phyloP scores from a whole-genome alignment of 2,329 filamentous ascomycete species.

The Fulvia fulva region DNA sequence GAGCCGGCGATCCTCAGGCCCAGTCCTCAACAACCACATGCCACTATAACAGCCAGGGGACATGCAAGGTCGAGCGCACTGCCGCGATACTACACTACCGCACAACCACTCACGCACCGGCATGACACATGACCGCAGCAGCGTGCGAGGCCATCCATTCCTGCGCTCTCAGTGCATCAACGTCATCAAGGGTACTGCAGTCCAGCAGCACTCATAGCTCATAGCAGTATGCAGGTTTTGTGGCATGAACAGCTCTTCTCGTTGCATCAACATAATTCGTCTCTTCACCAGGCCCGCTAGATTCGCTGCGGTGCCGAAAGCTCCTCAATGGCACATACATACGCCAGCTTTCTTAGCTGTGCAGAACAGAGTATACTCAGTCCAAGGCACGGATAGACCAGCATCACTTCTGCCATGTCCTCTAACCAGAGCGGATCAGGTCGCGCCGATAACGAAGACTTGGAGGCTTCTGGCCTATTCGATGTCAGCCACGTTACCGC shows the following conservation, averaged over 20 bases:
- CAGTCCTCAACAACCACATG: too few relatives aligned
- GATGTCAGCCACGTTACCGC: slow-evolving; percentile 45
- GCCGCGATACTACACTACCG: too few relatives aligned
- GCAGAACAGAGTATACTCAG: not conserved
- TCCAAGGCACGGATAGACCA: not conserved
- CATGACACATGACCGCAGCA: not conserved
- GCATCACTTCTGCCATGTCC: not conserved
- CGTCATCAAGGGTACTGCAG: not conserved
- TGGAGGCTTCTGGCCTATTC: slow-evolving; percentile 43
- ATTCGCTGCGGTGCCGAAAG: not conserved
- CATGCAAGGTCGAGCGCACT: too few relatives aligned
- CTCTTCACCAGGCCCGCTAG: not conserved
- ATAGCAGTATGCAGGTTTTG: not conserved
- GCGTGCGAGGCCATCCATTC: not conserved
- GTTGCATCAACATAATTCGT: not conserved
- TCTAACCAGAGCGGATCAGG: slow-evolving; percentile 3
- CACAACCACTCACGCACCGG: too few relatives aligned
- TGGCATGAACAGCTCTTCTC: not conserved
- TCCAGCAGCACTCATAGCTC: not conserved
- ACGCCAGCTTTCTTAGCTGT: not conserved
- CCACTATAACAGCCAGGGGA: too few relatives aligned
- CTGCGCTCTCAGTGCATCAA: not conserved
- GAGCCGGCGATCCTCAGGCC: not conserved
- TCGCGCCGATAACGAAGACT: slow-evolving; percentile 33
- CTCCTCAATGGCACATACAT: not conserved